Base-by-base conservation (phyloP, 805 yeast genomes). In the Kregervanrija delftensis region DNA sequence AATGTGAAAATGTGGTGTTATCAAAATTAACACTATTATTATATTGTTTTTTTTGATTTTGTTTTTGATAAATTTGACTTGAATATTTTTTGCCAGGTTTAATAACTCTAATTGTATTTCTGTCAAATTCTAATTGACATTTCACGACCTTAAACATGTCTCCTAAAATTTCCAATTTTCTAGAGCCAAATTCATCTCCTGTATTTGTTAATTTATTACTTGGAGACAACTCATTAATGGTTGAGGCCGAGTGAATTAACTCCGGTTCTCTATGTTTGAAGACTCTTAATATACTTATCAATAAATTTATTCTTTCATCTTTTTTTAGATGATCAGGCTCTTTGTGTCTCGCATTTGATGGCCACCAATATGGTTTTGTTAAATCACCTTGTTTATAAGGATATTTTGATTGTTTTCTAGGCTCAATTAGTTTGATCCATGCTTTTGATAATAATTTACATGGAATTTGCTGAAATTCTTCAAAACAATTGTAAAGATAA, bases 251-350 rank as follows among this genome's bases (percentile, higher is more conserved):
- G 2, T 54, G 39, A 9, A 54, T 37, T 28, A 60, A 38, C 33
- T 60, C 62, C 8, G 38, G 32, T 28, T 53, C 49, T 32, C 47
- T 47, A 12, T 44, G 46, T 33, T 46, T 52, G 43, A 61, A 63
- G 0, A 58, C 53, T 16, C 61, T 41, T 5, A 69, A 41, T 11
- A 79, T 66, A 11, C 63, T 50, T 31, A 73, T 61, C 56, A 85
- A 60, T 17, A 84, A 60, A 4, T 54, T 56, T 14, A 82, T 54
- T 43, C 93, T 64, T 52, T 79, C 83, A 1, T 62, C 64, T 56
- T 80, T 83, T 46, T 67, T 71, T 46, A 85, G 63, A 61, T 85
- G 91, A 57, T 83, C 91, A 0, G 91, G 91, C 55, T 84, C 90
- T 37, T 67, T 69, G 60, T 84, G 91, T 33, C 76, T 65, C 1